Base-by-base conservation (phyloP, 495 filamentous ascomycete species). In the Penicillium nucicola region DNA sequence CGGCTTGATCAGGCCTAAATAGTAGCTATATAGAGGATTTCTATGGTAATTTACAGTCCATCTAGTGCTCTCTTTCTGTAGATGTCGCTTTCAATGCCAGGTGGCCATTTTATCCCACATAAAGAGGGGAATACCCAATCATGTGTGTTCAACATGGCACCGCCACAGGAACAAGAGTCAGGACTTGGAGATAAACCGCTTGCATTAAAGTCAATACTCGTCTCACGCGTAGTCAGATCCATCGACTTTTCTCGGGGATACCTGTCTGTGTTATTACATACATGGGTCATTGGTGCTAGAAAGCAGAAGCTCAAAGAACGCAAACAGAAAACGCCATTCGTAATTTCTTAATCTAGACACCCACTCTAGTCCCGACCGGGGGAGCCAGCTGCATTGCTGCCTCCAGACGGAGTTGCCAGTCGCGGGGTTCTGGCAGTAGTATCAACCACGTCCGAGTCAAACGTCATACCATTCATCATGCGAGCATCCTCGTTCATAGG, bases 401-500 rank as follows among this genome's bases (percentile, higher is more conserved):
- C 45, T 37, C 52, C 51, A 1, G 55, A 45, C 30, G 67, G 65
- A 6, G 70, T 65, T 19, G 60, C 69, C 34, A 73, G 48, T 6
- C 69, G 64, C 14, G 75, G 75, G 23, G 72, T 74, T 23, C 70
- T 58, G 42, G 68, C 66, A 2, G 77, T 80, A 4, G 79, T 81
- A 57, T 83, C 80, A 10, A 80, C 65, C 13, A 80, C 62, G 50
- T 75, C 71, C 25, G 68, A 49, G 56, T 82, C 79, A 57, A 77
- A 81, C 19, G 77, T 81, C 70, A 82, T 76, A 2, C 78, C 75
- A 65, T 81, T 75, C 17, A 82, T 62, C 69, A 80, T 71, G 25
- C 72, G 70, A 31, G 75, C 75, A 66, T 80, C 73, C 28, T 70
- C 67, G 17, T 55, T 38, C 33, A 65, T 42, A 5, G 71, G 67